Evolutionary conservation across 2,329 filamentous ascomycete genomes (phyloP), one percentile per base, ranked within the genome.

Genomic region (Spiromastix sp.): DNA sequence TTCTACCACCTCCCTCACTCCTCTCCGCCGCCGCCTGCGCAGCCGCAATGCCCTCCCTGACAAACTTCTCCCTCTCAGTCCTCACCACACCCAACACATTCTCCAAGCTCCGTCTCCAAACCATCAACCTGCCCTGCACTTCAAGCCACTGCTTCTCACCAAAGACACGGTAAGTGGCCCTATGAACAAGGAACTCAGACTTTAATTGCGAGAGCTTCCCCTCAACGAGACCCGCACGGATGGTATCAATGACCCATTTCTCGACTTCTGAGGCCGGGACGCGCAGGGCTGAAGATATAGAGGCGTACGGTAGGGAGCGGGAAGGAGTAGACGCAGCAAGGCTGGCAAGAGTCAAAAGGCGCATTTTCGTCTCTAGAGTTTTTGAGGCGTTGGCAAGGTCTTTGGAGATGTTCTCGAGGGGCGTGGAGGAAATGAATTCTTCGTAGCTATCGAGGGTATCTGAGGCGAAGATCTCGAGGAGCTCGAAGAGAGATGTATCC

Each of bases 221-320:
- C 69, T 98, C 91, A 34, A 98, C 85, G 24, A 98, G 77, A 21
- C 87, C 86, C 31, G 87, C 85, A 48, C 91, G 85, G 64, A 98
- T 95, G 48, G 93, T 87, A 60, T 98, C 91, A 54, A 98, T 98
- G 48, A 93, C 85, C 91, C 91, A 98, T 73, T 89, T 82, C 72
- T 98, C 91, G 27, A 96, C 85, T 44, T 96, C 85, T 45, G 83
- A 79, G 30, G 67, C 56, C 30, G 85, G 78, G 37, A 98, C 79
- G 62, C 91, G 81, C 30, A 98, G 77, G 4, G 85, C 81, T 56
- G 81, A 81, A 46, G 82, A 76, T 55, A 98, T 95, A 54, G 75
- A 75, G 47, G 72, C 71, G 66, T 98, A 98, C 42, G 89, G 81
- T 35, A 98, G 81, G 54, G 91, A 85, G 53, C 89, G 83, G 52